Conservation (phyloP, 2,329 filamentous ascomycete genomes). For the Fusarium pseudograminearum region DNA sequence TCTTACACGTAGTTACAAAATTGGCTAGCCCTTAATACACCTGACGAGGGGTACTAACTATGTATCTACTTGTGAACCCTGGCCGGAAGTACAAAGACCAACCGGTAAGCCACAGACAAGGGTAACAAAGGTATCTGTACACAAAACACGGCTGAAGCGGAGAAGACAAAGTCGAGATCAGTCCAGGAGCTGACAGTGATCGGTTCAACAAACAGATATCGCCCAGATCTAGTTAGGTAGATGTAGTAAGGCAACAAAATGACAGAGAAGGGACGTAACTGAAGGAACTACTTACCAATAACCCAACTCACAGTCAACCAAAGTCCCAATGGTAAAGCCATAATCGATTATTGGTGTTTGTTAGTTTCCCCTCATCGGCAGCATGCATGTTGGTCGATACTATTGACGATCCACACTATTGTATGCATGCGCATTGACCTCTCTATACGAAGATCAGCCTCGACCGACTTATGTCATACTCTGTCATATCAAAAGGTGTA, state of each 20-base stretch:
- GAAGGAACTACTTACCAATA: neutral
- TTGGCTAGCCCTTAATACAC: accelerated
- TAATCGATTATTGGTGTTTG: neutral
- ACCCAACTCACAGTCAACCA: neutral
- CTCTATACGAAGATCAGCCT: neutral
- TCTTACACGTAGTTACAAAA: neutral
- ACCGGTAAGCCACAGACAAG: neutral
- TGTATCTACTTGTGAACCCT: neutral
- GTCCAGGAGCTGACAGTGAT: neutral
- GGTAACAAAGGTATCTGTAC: neutral
- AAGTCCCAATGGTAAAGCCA: neutral
- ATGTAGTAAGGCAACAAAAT: neutral
- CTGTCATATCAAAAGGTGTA: neutral
- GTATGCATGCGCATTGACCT: neutral
- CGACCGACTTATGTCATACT: neutral
- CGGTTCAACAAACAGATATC: neutral
- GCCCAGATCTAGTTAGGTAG: neutral
- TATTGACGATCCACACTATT: neutral
- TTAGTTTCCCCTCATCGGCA: neutral
- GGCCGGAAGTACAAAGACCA: neutral
- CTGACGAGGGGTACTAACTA: too few relatives aligned
- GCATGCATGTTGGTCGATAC: neutral
- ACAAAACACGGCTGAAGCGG: neutral
- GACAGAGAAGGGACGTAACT: neutral
- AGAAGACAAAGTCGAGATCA: neutral